Evolutionary conservation across 2,329 filamentous ascomycete species (phyloP).

Genomic region (Penicillium sp.): DNA sequence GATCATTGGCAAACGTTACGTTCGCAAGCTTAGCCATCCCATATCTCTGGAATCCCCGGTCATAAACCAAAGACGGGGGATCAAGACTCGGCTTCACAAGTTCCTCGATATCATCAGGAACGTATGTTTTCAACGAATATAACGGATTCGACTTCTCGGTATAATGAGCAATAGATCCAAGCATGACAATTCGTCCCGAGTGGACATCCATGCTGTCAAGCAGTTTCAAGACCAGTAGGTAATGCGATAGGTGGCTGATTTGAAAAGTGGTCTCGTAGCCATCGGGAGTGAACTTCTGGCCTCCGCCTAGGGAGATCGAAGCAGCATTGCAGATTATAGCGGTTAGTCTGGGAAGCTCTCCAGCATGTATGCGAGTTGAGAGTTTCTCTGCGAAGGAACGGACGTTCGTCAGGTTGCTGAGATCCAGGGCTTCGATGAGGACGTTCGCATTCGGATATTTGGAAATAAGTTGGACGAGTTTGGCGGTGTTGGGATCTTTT

Average conservation of each 20-base stretch:
- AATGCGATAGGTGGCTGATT: conserved; percentile 43
- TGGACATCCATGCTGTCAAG: conserved; percentile 26
- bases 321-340: conserved; percentile 46
- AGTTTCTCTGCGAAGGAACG: conserved; percentile 34
- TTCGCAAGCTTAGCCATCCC: conserved; percentile 45
- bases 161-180: conserved; percentile 39
- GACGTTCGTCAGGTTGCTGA: conserved; percentile 36
- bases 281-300: conserved; percentile 37
- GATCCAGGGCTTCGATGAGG: conserved; percentile 39
- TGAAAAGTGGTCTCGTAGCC: conserved; percentile 44
- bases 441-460: conserved; percentile 24
- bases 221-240: conserved; percentile 39
- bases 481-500: conserved; percentile 29
- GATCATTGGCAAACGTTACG: conserved; percentile 43
- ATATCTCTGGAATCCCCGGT: conserved; percentile 47
- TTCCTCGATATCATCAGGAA: conserved; percentile 40
- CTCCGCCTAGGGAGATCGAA: conserved; percentile 38
- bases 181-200: conserved; percentile 30
- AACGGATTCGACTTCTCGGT: conserved; percentile 40
- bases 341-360: conserved; percentile 32
- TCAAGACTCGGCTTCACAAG: conserved; percentile 39
- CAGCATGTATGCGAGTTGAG: conserved; percentile 26
- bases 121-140: conserved; percentile 36
- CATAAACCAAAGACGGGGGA: conserved; percentile 32
- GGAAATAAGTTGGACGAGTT: conserved; percentile 20